Conservation (phyloP, 2,329 filamentous ascomycete species). For the Tolypocladium tundrense region DNA sequence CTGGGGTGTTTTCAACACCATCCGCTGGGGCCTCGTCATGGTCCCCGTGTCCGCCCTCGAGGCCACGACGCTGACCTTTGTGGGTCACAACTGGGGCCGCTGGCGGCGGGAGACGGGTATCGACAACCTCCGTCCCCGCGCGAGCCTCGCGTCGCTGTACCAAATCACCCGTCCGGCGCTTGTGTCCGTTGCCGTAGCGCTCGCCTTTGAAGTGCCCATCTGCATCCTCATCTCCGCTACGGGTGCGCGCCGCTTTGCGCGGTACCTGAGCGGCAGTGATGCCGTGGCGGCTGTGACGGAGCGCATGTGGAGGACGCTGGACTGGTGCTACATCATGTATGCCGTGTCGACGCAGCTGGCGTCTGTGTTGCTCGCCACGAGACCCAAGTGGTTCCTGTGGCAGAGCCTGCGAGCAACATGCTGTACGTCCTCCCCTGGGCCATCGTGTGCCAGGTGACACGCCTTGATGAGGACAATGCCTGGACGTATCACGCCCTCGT, state of each 20-base stretch:
- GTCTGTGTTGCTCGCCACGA: slow-evolving; percentile 52
- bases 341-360: slow-evolving; percentile 55
- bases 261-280: slow-evolving; percentile 47
- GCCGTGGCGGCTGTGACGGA: slow-evolving; percentile 49
- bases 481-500: slow-evolving; percentile 59
- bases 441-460: slow-evolving; percentile 43
- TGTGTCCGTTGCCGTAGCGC: slow-evolving; percentile 38
- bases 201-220: slow-evolving; percentile 50
- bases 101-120: slow-evolving; percentile 25
- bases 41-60: slow-evolving; percentile 60
- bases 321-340: slow-evolving; percentile 63
- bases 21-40: slow-evolving; percentile 66
- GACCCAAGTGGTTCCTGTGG: slow-evolving; percentile 56
- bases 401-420: slow-evolving; percentile 57
- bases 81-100: slow-evolving; percentile 56
- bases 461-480: slow-evolving; percentile 40
- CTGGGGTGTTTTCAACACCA: slow-evolving; percentile 66
- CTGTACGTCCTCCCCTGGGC: slow-evolving; percentile 64
- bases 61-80: slow-evolving; percentile 52
- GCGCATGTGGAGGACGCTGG: slow-evolving; percentile 54
- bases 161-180: slow-evolving; percentile 42
- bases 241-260: slow-evolving; percentile 50
- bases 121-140: slow-evolving; percentile 7
- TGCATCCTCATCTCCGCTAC: slow-evolving; percentile 51
- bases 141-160: slow-evolving; percentile 10